Conservation (phyloP, 1,139 yeast species). For the Magnusiomyces paraingens region DNA sequence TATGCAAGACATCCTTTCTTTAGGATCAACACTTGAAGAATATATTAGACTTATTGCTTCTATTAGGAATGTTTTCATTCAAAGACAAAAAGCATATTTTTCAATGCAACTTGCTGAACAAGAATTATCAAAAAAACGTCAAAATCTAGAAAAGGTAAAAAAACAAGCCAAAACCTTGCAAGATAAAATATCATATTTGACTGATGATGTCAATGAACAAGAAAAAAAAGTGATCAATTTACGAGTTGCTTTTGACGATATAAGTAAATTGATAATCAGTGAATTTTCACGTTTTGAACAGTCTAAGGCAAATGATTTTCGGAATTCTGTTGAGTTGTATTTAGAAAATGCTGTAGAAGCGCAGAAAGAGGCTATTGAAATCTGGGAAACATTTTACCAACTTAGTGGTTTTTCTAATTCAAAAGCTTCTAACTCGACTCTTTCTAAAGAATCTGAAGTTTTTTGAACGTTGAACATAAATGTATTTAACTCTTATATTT, state of each 20-base stretch:
- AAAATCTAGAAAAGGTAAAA: constrained; percentile 46
- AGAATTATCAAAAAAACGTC: constrained; percentile 43
- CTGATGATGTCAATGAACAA: constrained; percentile 52
- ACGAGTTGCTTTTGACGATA: constrained; percentile 53
- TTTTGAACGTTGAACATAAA: too few relatives aligned
- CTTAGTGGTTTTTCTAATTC: not conserved
- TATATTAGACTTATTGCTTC: constrained; percentile 75
- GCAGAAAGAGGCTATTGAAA: constrained; percentile 89
- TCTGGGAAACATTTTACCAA: constrained; percentile 74
- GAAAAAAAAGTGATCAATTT: constrained; percentile 52
- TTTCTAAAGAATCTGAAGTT: too few relatives aligned
- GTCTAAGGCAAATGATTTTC: constrained; percentile 76
- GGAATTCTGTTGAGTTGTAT: constrained; percentile 84
- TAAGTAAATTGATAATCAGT: constrained; percentile 56
- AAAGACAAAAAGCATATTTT: constrained; percentile 63
- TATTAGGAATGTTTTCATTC: constrained; percentile 65
- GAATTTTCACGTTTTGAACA: constrained; percentile 68
- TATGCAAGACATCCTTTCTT: constrained; percentile 76
- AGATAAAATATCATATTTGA: constrained; percentile 52
- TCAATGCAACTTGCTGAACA: constrained; percentile 49
- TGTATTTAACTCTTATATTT: too few relatives aligned
- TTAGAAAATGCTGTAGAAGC: constrained; percentile 88
- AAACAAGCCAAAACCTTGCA: constrained; percentile 53
- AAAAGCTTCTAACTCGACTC: too few relatives aligned
- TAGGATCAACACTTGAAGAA: constrained; percentile 85